A percentile compares a stretch with the other conserved stretches of the same genome.
Evolutionary conservation across 176 grass and related monocot genomes (phyloP).

Genomic region (Cenchrus americanus): DNA sequence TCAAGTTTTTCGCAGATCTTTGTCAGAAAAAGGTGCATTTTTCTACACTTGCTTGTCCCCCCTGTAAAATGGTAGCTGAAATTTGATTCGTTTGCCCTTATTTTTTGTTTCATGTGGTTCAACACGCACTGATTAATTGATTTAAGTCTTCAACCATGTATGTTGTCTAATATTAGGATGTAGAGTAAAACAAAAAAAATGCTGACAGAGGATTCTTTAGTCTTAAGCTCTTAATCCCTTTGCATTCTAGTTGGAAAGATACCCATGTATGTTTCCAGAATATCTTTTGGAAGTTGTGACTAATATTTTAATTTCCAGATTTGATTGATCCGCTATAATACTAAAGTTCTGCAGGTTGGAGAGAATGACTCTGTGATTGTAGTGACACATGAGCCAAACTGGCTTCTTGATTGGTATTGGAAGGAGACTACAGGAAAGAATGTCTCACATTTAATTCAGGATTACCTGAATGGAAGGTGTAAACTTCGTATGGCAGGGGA

Average conservation of each 20-base stretch:
- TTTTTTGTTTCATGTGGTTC: constrained; percentile 7
- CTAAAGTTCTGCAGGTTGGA: constrained; percentile 72
- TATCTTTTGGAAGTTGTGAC: constrained; percentile 31
- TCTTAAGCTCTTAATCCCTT: constrained; percentile 13
- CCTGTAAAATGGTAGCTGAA: background rate
- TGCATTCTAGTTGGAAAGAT: constrained; percentile 10
- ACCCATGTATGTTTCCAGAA: constrained; percentile 15
- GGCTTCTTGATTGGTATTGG: constrained; percentile 99
- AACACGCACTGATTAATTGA: constrained; percentile 3
- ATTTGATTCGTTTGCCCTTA: constrained; percentile 24
- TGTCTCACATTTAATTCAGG: constrained; percentile 79
- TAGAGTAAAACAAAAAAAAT: background rate
- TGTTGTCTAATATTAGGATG: constrained; percentile 11
- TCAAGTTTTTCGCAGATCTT: constrained; percentile 89
- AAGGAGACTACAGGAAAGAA: constrained; percentile 83
- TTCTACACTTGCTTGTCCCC: background rate
- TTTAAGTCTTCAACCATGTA: constrained; percentile 29
- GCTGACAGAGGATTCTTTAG: background rate
- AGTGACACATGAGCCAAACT: constrained; percentile 89
- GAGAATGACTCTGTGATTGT: constrained; percentile 84
- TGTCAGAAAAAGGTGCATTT: constrained; percentile 74
- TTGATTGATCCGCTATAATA: constrained; percentile 49
- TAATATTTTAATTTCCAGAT: constrained; percentile 43
- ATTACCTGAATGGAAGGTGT: constrained; percentile 89
- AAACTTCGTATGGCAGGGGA: constrained; percentile 94